Evolutionary conservation across 2,329 filamentous ascomycete species (phyloP), one percentile per base, ranked within the genome.

Genomic region (Aspergillus pseudonomiae): DNA sequence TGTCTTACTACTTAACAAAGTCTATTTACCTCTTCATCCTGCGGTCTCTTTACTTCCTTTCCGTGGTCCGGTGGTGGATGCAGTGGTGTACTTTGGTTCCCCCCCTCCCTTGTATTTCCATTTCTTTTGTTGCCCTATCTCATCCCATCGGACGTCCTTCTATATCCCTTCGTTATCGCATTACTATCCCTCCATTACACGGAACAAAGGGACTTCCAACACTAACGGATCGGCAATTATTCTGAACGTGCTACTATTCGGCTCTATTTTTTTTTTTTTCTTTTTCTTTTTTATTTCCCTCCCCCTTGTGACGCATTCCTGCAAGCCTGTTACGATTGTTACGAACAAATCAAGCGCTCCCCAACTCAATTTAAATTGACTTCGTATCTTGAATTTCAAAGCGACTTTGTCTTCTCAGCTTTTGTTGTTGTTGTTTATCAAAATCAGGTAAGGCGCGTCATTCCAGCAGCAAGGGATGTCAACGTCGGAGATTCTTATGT

Each of bases 91-190:
- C 64, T 60, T 61, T 61, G 58, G 45, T 54, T 62, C 45, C 64
- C 64, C 61, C 60, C 48, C 53, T 54, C 28, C 52, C 48, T 62
- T 59, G 58, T 56, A 61, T 59, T 58, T 63, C 24, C n/a, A 66
- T 64, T 57, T 62, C 57, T 60, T 59, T 56, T 65, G 45, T 60
- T 61, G 61, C 26, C 26, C 48, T 32, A 21, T 34, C 16, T 19
- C 12, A n/a, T 52, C 24, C 48, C 48, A 52, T 30, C 48, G 48
- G 48, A 52, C 48, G 19, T 32, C 16, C 26, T 52, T 52, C 26
- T 52, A 52, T 60, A 68, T 68, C 64, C 71, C 64, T 69, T 72
- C 68, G 56, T 71, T 68, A 68, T 67, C 67, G 62, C 60, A 67
- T 65, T 65, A 50, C n/a, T 65, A 50, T 57, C 57, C 56, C 28